These are phyloP conservation scores for Eutypella sp. DNA, from an alignment of 2,329 filamentous ascomycete genomes.

Conservation along the genomic window DNA sequence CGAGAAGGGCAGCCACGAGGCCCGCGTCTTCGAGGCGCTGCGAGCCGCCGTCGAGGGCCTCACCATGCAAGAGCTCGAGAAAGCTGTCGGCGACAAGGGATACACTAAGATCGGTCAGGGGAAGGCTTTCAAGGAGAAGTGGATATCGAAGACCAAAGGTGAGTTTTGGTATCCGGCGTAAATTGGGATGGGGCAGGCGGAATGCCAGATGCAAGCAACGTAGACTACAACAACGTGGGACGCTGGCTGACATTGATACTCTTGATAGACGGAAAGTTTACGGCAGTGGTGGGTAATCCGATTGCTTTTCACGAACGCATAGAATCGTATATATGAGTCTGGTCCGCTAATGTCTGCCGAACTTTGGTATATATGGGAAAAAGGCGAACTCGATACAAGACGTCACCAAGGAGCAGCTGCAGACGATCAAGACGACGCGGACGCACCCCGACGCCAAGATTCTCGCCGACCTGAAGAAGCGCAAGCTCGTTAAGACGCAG, in stretches of 20 bases:
- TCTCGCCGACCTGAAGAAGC: constrained; percentile 79
- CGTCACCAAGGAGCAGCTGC: constrained; percentile 69
- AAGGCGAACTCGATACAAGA: constrained; percentile 73
- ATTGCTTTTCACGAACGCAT: background rate
- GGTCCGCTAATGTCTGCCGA: background rate
- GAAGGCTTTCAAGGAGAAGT: constrained; percentile 83
- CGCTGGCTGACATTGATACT: constrained; percentile 38
- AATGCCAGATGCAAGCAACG: too few species aligned
- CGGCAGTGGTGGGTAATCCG: background rate
- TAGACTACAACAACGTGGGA: too few species aligned
- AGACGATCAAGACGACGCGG: constrained; percentile 64
- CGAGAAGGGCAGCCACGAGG: constrained; percentile 74
- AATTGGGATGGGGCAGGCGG: constrained; percentile 22
- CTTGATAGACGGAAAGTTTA: constrained; percentile 39
- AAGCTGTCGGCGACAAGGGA: constrained; percentile 65
- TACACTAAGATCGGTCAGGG: constrained; percentile 83
- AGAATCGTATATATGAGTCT: background rate
- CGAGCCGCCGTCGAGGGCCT: constrained; percentile 71
- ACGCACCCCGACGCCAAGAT: constrained; percentile 69
- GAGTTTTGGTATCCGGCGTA: constrained; percentile 22
- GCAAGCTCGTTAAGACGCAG: constrained; percentile 78
- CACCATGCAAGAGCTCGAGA: constrained; percentile 69
- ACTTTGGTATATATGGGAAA: background rate
- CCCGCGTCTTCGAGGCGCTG: constrained; percentile 73
- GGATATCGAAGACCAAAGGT: constrained; percentile 59